A percentile compares a stretch with the other conserved stretches of the same genome.
phyloP scores from a whole-genome alignment of 345 rosid species.

The Cardamine occulta region DNA sequence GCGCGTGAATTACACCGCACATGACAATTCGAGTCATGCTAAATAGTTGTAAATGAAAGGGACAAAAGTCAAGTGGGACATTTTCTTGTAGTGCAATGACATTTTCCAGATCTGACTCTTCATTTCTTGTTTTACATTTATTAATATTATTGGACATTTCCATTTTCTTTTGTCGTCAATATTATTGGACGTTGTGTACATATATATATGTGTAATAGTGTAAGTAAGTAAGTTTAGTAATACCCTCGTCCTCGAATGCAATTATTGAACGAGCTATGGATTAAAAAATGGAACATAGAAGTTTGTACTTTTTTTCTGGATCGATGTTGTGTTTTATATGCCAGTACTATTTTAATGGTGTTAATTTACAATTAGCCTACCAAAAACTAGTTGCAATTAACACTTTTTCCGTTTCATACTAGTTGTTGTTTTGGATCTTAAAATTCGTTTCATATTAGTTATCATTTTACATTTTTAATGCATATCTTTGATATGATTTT shows the following conservation, averaged over 20 bases:
- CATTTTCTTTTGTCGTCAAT: neutral
- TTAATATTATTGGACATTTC: neutral
- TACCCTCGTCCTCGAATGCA: neutral
- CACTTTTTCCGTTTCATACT: neutral
- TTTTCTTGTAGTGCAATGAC: neutral
- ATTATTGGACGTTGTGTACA: neutral
- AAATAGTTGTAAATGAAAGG: neutral
- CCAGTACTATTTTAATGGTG: neutral
- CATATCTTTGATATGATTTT: too few species aligned
- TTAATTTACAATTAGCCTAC: neutral
- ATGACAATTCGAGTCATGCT: neutral
- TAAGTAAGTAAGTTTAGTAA: neutral
- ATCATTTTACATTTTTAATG: too few species aligned
- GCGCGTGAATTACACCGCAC: constrained; percentile 1
- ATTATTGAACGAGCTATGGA: neutral
- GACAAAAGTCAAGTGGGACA: constrained; percentile 30
- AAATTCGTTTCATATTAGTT: too few species aligned
- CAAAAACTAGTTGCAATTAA: neutral
- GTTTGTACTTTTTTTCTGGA: neutral
- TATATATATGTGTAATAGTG: neutral
- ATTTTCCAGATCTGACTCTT: constrained; percentile 20
- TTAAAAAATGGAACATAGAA: neutral
- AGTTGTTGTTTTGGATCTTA: too few species aligned
- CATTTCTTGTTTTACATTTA: neutral
- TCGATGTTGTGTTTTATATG: neutral